phyloP scores from a whole-genome alignment of 768 basidiomycete species.

The Lactarius akahatsu region DNA sequence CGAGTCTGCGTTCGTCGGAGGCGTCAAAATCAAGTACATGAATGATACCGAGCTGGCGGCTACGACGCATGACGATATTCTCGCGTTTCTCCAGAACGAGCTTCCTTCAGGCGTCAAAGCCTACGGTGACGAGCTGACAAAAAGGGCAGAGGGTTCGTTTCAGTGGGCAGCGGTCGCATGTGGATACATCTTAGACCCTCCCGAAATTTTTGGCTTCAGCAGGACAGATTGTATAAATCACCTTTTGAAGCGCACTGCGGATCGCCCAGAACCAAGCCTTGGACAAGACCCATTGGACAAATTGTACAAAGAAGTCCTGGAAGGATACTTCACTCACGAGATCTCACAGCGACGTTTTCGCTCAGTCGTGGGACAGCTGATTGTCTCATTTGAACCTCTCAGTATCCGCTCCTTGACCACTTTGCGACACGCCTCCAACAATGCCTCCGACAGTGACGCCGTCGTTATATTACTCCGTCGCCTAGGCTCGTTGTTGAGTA shows the following conservation, averaged over 20 bases:
- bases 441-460: background rate
- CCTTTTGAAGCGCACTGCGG: no score
- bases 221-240: no score
- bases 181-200: background rate
- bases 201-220: no score
- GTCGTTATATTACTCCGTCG: background rate
- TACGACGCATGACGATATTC: background rate
- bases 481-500: conserved; percentile 4
- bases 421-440: background rate
- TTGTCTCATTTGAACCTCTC: background rate
- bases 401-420: background rate
- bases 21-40: background rate
- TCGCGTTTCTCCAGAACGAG: background rate
- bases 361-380: conserved; percentile 1
- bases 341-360: background rate
- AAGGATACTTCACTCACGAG: no score
- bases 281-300: background rate
- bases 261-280: background rate
- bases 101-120: background rate
- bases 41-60: background rate
- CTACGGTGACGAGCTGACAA: background rate
- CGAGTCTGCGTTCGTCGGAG: background rate
- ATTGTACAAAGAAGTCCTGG: no score
- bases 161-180: background rate
- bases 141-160: background rate